Percentiles rank a stretch among this genome's conserved stretches.
These are phyloP conservation scores for Entomortierella lignicola DNA, from an alignment of 192 early-diverging fungal species.

Conservation along the genomic window DNA sequence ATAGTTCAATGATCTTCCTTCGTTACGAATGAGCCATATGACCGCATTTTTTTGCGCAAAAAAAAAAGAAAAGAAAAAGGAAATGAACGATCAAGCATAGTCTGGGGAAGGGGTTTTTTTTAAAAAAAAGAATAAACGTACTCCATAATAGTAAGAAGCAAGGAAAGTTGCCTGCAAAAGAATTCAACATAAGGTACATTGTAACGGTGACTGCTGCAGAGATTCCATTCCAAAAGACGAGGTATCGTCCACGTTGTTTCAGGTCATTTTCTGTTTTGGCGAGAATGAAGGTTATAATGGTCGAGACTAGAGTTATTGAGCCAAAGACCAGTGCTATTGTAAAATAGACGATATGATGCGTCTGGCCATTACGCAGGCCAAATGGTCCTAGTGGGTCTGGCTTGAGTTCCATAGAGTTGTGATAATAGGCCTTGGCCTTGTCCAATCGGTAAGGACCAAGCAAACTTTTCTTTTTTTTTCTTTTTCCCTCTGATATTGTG, in stretches of 20 bases:
- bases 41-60: not conserved
- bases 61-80: conserved; percentile 1
- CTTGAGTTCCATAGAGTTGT: not conserved
- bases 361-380: conserved; percentile 22
- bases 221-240: conserved; percentile 47
- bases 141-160: conserved; percentile 47
- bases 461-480: no score
- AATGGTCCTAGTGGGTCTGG: conserved; percentile 16
- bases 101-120: not conserved
- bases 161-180: conserved; percentile 49
- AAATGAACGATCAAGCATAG: not conserved
- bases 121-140: conserved; percentile 21
- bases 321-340: conserved; percentile 23
- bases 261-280: conserved; percentile 44
- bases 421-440: no score
- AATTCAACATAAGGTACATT: conserved; percentile 46
- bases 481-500: no score
- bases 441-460: no score
- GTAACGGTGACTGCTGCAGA: conserved; percentile 39
- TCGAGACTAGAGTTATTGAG: conserved; percentile 34
- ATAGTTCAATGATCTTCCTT: not conserved
- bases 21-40: not conserved
- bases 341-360: conserved; percentile 36
- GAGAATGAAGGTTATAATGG: conserved; percentile 37
- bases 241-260: conserved; percentile 53